A percentile compares a stretch with the other conserved stretches of the same genome.
phyloP scores from a whole-genome alignment of 306 rosid species.

The Cucurbita ficifolia region DNA sequence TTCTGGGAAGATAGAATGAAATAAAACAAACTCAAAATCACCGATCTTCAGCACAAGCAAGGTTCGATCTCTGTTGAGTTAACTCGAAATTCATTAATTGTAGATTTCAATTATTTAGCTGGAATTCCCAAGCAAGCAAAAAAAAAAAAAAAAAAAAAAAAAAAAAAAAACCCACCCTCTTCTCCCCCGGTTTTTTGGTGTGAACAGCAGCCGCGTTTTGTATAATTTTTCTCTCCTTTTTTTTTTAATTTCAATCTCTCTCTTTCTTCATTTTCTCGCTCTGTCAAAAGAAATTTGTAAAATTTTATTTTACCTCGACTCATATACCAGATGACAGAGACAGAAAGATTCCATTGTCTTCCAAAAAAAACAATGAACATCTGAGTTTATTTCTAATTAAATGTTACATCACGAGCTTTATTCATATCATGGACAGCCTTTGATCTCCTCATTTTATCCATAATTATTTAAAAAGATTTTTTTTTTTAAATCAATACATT shows the following conservation, averaged over 20 bases:
- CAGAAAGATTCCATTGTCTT: constrained; percentile 2
- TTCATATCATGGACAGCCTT: not conserved
- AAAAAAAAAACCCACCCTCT: constrained; percentile 10
- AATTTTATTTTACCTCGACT: not conserved
- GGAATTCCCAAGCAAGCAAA: constrained; percentile 23
- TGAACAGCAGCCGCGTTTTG: constrained; percentile 60
- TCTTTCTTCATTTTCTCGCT: constrained; percentile 8
- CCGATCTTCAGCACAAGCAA: not conserved
- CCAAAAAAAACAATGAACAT: not conserved
- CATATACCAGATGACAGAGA: not conserved
- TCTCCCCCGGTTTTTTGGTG: constrained; percentile 42
- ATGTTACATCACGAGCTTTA: not conserved
- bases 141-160: not conserved
- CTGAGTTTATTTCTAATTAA: not conserved
- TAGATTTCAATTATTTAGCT: constrained; percentile 18
- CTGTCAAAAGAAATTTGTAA: constrained; percentile 12
- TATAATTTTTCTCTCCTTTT: not conserved
- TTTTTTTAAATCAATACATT: no score
- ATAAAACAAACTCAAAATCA: not conserved
- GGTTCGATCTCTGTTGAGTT: not conserved
- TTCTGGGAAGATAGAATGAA: not conserved
- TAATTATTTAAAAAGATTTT: no score
- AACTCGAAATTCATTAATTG: constrained; percentile 9
- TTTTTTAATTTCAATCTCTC: not conserved
- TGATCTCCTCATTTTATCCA: no score